These are phyloP conservation scores for Dalbergia cochinchinensis DNA, from an alignment of 306 rosid genomes.

Conservation along the genomic window DNA sequence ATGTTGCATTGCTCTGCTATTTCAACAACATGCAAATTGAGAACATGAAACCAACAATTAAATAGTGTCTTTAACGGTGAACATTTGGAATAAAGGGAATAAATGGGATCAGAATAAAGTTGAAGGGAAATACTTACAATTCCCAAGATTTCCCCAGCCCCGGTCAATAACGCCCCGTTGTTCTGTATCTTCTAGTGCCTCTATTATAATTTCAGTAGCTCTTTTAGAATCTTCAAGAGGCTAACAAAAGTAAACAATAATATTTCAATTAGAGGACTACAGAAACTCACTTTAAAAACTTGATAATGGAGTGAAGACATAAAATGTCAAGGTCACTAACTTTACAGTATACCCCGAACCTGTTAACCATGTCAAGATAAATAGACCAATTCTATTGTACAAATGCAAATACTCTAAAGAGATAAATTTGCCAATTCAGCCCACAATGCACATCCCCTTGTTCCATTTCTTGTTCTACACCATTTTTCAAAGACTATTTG, in stretches of 20 bases:
- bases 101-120: not conserved
- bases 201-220: conserved; percentile 69
- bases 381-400: conserved; percentile 24
- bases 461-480: not conserved
- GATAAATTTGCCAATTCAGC: conserved; percentile 5
- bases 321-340: not conserved
- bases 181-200: conserved; percentile 73
- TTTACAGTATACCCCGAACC: conserved; percentile 1
- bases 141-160: conserved; percentile 91
- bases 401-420: conserved; percentile 11
- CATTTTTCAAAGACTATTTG: conserved; percentile 10
- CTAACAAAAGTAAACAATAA: conserved; percentile 55
- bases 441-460: not conserved
- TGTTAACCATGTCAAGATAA: conserved; percentile 13
- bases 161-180: conserved; percentile 86
- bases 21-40: not conserved
- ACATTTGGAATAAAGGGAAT: not conserved
- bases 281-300: not conserved
- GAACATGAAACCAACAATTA: conserved; percentile 5
- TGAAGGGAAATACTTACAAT: conserved; percentile 61
- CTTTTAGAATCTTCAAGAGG: conserved; percentile 81
- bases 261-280: conserved; percentile 6
- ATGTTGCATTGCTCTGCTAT: not conserved
- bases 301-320: not conserved
- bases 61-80: not conserved